Evolutionary conservation across 2,329 filamentous ascomycete genomes (phyloP), one percentile per base, ranked within the genome.

Genomic region (Graphilbum fragrans): DNA sequence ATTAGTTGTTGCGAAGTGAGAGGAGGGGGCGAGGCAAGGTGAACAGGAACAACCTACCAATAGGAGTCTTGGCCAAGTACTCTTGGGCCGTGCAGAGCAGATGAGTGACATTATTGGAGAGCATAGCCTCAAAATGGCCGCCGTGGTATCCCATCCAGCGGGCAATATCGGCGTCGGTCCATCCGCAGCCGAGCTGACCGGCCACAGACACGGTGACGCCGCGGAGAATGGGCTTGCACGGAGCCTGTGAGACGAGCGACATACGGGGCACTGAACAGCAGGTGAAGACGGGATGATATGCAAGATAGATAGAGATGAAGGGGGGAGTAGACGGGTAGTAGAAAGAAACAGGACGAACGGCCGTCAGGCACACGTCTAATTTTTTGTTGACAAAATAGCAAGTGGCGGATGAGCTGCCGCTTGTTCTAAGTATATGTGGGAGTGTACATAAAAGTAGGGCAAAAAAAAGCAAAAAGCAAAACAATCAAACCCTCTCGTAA

Each of bases 41-140:
- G 25, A 14, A 29, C 8, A 29, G 25, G n/a, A 14, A 29, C 8
- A 29, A 29, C 25, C 8, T 14, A 35, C 11, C 31, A 10, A n/a
- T 7, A 34, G 11, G 12, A 10, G 7, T n/a, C 35, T 34, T 37
- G 18, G 25, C 17, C 7, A 5, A 6, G 57, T 76, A 87, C 16
- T 79, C 72, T 27, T 76, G 67, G 38, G 70, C 63, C 0, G 74
- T 76, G 41, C 77, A 74, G 19, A 94, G 67, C 0, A 94, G 62
- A 58, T 94, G 86, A 0, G 86, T 94, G 10, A 81, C 74, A 0
- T 63, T 52, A 0, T 65, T 55, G 21, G 65, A 65, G 17, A 86
- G 59, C 1, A 65, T 60, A 1, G 63, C 55, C 0, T 63, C 59
- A 53, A 77, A 81, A 2, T 43, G 57, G 2, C 82, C 86, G 7